A percentile compares a stretch with the other conserved stretches of the same genome.
phyloP scores from a whole-genome alignment of 192 early-diverging fungal species.

The Backusella tuberculispora region DNA sequence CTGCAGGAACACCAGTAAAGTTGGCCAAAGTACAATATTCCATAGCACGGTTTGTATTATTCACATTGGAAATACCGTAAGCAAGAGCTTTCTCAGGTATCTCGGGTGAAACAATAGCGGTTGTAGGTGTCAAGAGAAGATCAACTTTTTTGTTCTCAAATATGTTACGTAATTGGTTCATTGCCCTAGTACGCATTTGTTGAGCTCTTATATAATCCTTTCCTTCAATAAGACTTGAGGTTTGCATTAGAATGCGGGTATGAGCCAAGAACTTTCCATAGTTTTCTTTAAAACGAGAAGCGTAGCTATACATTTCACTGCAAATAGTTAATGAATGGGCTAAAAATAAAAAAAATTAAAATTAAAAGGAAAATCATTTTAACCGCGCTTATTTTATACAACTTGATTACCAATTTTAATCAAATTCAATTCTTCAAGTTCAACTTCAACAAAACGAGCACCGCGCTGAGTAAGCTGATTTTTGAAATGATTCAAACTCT shows the following conservation, averaged over 20 bases:
- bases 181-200: constrained; percentile 57
- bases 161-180: constrained; percentile 50
- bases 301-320: constrained; percentile 57
- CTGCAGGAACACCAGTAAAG: constrained; percentile 66
- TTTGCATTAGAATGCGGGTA: constrained; percentile 45
- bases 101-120: constrained; percentile 59
- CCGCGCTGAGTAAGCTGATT: neutral
- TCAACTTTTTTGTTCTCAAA: constrained; percentile 56
- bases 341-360: neutral
- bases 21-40: constrained; percentile 66
- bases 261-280: constrained; percentile 44
- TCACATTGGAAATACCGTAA: constrained; percentile 59
- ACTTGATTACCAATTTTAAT: neutral
- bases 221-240: constrained; percentile 39
- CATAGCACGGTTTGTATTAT: constrained; percentile 55
- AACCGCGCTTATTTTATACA: neutral
- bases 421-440: neutral
- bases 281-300: constrained; percentile 29
- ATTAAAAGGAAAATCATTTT: neutral
- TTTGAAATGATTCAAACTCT: neutral
- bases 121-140: constrained; percentile 65
- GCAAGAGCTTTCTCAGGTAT: constrained; percentile 45
- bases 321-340: constrained; percentile 70
- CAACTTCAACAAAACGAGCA: constrained; percentile 17
- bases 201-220: constrained; percentile 57